Conservation (phyloP, 352 stramenopile genomes). For the Pythium scleroteichum region DNA sequence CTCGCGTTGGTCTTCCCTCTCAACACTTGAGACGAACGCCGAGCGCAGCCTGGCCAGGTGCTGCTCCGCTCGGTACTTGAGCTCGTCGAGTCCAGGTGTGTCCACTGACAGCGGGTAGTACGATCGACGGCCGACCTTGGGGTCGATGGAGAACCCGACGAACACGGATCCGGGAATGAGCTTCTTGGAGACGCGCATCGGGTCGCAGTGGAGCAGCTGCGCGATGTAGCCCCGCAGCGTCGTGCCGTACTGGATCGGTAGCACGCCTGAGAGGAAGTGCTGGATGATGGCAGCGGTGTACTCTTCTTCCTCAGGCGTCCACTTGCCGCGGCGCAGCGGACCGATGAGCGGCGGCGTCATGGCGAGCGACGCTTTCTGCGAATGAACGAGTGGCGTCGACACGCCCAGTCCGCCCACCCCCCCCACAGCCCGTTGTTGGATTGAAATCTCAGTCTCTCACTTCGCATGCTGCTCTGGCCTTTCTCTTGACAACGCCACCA, state of each 20-base stretch:
- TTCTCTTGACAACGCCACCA: no score
- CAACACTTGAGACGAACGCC: constrained; percentile 61
- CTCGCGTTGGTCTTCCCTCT: constrained; percentile 45
- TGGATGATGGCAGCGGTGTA: constrained; percentile 69
- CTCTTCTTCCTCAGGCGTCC: constrained; percentile 64
- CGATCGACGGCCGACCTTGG: constrained; percentile 68
- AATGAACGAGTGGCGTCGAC: no score
- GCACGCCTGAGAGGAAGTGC: constrained; percentile 65
- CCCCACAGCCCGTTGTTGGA: no score
- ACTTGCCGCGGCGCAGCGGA: constrained; percentile 64
- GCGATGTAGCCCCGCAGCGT: constrained; percentile 72
- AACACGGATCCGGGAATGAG: constrained; percentile 61
- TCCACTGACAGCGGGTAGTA: constrained; percentile 65
- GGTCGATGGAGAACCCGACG: constrained; percentile 66
- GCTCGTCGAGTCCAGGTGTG: constrained; percentile 39
- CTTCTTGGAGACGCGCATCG: constrained; percentile 84
- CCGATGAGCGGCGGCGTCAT: constrained; percentile 16
- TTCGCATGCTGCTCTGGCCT: no score
- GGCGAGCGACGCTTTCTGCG: neutral
- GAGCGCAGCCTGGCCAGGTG: constrained; percentile 31
- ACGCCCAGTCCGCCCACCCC: no score
- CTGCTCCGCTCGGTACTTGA: constrained; percentile 37
- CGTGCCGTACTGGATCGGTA: constrained; percentile 73
- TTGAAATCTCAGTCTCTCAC: no score
- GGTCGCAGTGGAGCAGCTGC: constrained; percentile 69